Base-by-base conservation (phyloP, 371 early-diverging fungal species). In the Rhizomucor pusillus region DNA sequence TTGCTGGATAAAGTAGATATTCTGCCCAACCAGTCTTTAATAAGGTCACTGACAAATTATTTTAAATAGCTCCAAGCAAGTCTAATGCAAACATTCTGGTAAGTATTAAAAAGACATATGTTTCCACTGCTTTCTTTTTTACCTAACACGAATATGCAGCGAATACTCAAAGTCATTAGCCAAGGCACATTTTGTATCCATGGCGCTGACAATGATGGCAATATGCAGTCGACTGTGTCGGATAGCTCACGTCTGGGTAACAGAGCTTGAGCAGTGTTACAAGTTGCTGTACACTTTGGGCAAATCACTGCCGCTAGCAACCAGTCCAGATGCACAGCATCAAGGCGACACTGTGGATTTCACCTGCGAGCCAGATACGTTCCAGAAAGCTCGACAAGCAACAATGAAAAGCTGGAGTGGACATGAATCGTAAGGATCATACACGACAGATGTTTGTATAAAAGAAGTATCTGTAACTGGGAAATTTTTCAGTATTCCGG, bases 131-230 rank as follows among this genome's bases (percentile, higher is more conserved):
- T 10, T 33, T 24, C 2, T 29, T n/a, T 53, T 24, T 29, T 13
- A 7, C 10, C 35, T 53, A 25, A 44, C 29, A 43, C 29, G 11
- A 10, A n/a, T 7, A 1, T 48, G 1, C 18, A 62, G 70, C 50
- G 67, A 72, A 29, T 63, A 71, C 14, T 63, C 72, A 14, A 66
- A 60, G 3, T 45, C 72, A 24, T 41, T 75, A 9, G 58, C 46
- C 29, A 29, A 69, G 25, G 70, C 67, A 2, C 76, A 75, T 47
- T 75, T 69, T 63, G 60, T 66, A n/a, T 61, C 66, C 1, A 37
- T 71, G 18, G 65, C 67, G 1, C 18, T 75, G 6, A 69, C 67
- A 2, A 62, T 59, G 43, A 75, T 75, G 69, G 62, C 64, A 18
- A 41, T 67, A 3, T 63, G 59, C 18, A 69, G 70, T 59, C 57